Evolutionary conservation across 257 asterid genomes (phyloP).

Genomic region (Primulina tabacum): DNA sequence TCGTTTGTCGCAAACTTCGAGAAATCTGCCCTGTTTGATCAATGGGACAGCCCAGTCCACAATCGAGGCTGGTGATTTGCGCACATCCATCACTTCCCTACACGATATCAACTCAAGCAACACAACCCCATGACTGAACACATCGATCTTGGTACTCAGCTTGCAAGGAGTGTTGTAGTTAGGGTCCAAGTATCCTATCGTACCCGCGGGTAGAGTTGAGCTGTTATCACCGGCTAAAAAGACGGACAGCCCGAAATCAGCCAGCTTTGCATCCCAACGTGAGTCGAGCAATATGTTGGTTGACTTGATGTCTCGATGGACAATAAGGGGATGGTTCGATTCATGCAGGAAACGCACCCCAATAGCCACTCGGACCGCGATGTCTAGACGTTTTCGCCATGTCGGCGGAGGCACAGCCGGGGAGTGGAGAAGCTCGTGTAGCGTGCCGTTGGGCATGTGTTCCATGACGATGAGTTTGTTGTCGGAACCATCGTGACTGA

Average conservation of each 20-base stretch:
- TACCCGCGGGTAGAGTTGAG: constrained; percentile 57
- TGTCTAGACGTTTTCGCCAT: constrained; percentile 49
- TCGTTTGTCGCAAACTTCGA: constrained; percentile 46
- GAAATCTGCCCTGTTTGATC: constrained; percentile 28
- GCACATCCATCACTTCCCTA: constrained; percentile 50
- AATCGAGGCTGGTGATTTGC: constrained; percentile 45
- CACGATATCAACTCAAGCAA: constrained; percentile 55
- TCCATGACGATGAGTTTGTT: constrained; percentile 48
- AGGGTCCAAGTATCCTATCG: constrained; percentile 75
- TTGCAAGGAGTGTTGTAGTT: constrained; percentile 51
- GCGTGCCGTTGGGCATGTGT: constrained; percentile 63
- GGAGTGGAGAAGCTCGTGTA: constrained; percentile 51
- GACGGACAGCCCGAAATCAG: constrained; percentile 65
- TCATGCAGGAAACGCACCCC: constrained; percentile 51
- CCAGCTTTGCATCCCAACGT: constrained; percentile 48
- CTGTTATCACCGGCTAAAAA: constrained; percentile 20
- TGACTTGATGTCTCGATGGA: constrained; percentile 72
- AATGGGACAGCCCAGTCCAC: constrained; percentile 66
- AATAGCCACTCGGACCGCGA: constrained; percentile 47
- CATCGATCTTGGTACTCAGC: constrained; percentile 59
- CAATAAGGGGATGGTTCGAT: constrained; percentile 32
- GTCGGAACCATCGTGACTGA: constrained; percentile 26
- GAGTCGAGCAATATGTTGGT: constrained; percentile 52
- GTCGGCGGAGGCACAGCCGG: constrained; percentile 21
- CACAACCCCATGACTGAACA: constrained; percentile 68